Base-by-base conservation (phyloP, 225 moss, liverwort and hornwort species). In the Marchantia polymorpha region DNA sequence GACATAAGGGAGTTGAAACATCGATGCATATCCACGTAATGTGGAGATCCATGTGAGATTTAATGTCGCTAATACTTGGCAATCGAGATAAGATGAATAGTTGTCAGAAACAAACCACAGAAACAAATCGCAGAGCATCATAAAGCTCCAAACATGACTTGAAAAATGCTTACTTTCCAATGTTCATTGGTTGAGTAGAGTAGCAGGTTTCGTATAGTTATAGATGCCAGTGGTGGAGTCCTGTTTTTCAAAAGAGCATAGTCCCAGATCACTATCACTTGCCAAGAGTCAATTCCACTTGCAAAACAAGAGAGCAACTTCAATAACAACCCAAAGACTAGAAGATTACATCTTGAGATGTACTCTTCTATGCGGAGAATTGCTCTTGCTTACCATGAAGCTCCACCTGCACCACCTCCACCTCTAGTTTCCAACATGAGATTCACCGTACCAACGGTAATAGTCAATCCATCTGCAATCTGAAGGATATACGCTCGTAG, bases 381-480 rank as follows among this genome's bases (percentile, higher is more conserved):
- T 61, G 12, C 7, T 27, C 7, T 27, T 72, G 2, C 84, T 73
- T 90, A 99, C 97, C 97, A 99, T 73, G 91, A 84, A 75, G 91
- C 97, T 88, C 91, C 97, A 81, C 88, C 85, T 72, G 86, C 88
- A 84, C 90, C 91, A 79, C 92, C 85, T 77, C 91, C 92, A 78
- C 93, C 88, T 26, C 94, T 90, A 77, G 97, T 99, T 89, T 99
- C 97, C 88, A 99, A 85, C 93, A 94, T 99, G 80, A 99, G 89
- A 83, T 90, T 99, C 81, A 99, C 97, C 81, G 95, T 95, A 59
- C 90, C 93, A 22, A 95, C 97, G 80, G 76, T 85, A 79, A 99
- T 92, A 74, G 94, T 99, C 97, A 99, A 95, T 73, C 97, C 97
- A 90, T 99, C 97, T 89, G 97, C 93, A 82, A 99, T 94, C 97